These are phyloP conservation scores for Erythrobasidium hasegawianum DNA, from an alignment of 1,284 basidiomycete species.

Conservation along the genomic window DNA sequence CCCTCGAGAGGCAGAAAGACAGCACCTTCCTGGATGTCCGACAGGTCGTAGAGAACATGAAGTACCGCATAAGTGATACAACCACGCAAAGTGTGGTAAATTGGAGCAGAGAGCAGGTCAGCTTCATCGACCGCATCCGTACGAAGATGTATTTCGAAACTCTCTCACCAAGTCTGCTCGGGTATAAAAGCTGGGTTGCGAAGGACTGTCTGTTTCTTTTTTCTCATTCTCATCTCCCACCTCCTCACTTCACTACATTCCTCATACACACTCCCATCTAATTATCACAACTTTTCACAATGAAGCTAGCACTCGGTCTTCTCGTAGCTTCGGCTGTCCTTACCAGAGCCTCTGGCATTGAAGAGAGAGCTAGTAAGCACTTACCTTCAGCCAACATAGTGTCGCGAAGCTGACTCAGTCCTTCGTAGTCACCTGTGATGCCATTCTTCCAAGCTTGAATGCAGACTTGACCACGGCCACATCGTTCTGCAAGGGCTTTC, in stretches of 20 bases:
- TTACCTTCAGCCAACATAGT: neutral
- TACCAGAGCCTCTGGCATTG: neutral
- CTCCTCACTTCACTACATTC: neutral
- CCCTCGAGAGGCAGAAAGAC: no score
- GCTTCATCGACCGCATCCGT: no score
- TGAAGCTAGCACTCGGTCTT: constrained; percentile 2
- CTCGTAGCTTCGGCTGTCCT: neutral
- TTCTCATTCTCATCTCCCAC: neutral
- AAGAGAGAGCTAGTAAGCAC: neutral
- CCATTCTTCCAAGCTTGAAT: constrained; percentile 1
- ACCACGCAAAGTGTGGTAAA: no score
- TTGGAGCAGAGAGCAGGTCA: no score
- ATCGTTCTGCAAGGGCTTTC: neutral
- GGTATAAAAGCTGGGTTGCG: neutral
- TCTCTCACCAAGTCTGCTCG: neutral
- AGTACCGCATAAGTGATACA: no score
- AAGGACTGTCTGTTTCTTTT: neutral
- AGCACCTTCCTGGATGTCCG: no score
- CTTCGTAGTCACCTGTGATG: neutral
- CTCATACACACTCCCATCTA: neutral
- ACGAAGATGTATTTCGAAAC: neutral
- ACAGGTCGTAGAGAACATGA: no score
- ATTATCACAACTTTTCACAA: neutral
- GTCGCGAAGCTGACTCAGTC: no score
- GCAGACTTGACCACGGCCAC: neutral